Conservation (phyloP, 805 yeast genomes). For the Debaryomyces tyrocola region DNA sequence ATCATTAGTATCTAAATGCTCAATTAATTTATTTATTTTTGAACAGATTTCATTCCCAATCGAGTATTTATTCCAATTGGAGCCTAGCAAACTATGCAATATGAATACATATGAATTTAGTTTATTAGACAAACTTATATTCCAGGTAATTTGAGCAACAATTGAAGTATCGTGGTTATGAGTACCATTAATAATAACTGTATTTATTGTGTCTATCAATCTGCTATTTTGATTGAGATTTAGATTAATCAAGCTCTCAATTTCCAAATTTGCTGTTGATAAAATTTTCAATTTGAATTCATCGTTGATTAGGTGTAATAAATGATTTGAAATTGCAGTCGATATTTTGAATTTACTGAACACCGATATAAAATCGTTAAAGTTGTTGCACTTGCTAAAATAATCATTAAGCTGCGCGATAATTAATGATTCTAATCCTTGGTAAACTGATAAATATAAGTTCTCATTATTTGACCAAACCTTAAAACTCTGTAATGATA, state of each 20-base stretch:
- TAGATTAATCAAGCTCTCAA: slow-evolving; percentile 16
- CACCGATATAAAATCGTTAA: slow-evolving; percentile 28
- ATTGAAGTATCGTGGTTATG: slow-evolving; percentile 1
- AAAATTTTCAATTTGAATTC: slow-evolving; percentile 33
- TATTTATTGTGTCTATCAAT: slow-evolving; percentile 1
- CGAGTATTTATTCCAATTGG: slow-evolving; percentile 38
- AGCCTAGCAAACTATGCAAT: slow-evolving; percentile 29
- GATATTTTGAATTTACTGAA: slow-evolving; percentile 21
- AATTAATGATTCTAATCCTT: slow-evolving; percentile 21
- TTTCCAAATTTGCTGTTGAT: slow-evolving; percentile 26
- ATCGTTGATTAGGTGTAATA: slow-evolving; percentile 33
- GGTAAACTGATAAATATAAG: slow-evolving; percentile 20
- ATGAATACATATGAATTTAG: slow-evolving; percentile 21
- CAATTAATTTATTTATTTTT: slow-evolving; percentile 47
- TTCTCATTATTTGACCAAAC: slow-evolving; percentile 30
- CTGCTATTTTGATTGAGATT: slow-evolving; percentile 7
- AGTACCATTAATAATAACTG: not conserved
- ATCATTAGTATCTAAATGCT: slow-evolving; percentile 43
- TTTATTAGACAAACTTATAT: slow-evolving; percentile 19
- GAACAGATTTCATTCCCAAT: slow-evolving; percentile 58
- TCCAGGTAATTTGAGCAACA: slow-evolving; percentile 13
- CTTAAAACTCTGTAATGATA: slow-evolving; percentile 28
- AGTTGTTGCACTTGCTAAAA: slow-evolving; percentile 23
- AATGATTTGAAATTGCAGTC: slow-evolving; percentile 10
- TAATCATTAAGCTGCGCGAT: slow-evolving; percentile 22